Evolutionary conservation across 805 yeast genomes (phyloP), one percentile per base, ranked within the genome.

Genomic region (Sugiyamaella marilandica): DNA sequence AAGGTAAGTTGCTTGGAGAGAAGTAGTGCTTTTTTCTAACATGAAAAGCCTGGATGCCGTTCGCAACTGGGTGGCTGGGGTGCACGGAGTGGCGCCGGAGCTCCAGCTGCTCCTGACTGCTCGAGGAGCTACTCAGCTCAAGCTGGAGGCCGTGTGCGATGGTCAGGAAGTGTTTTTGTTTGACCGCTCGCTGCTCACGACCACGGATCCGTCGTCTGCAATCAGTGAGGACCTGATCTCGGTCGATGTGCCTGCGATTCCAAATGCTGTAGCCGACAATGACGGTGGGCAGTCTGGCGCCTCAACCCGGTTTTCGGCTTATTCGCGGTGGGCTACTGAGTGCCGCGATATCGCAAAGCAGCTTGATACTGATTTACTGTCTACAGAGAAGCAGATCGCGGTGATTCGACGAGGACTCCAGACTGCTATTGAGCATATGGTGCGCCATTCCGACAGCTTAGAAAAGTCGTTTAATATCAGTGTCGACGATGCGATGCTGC

Each of bases 121-220:
- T 8, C 60, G 65, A 10, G 54, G 58, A 19, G 68, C 66, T 31
- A 65, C 64, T 35, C 67, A 58, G 44, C 58, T 68, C 11, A 59
- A 57, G 50, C 56, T 59, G 29, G 63, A 61, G 37, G 29, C 57
- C n/a, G 41, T 61, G n/a, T 61, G 51, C 9, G 59, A 55, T 31
- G 61, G 64, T 21, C 61, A 56, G 39, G 36, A 51, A 24, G 62
- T 66, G 4, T 64, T 57, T 44, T 49, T 65, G 16, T 68, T 59
- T 50, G 69, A 64, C 47, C 57, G 53, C 32, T 52, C 54, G 9
- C 49, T 57, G 13, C 52, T 62, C 31, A 21, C 50, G 11, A 39
- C 39, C 14, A 32, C 21, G 13, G 14, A 39, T 39, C 43, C 43
- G 13, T 3, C 11, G 43, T 39, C 43, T 14, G 18, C 24, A 34